These are phyloP conservation scores for Quercus mongolica DNA, from an alignment of 306 rosid species.

Conservation along the genomic window DNA sequence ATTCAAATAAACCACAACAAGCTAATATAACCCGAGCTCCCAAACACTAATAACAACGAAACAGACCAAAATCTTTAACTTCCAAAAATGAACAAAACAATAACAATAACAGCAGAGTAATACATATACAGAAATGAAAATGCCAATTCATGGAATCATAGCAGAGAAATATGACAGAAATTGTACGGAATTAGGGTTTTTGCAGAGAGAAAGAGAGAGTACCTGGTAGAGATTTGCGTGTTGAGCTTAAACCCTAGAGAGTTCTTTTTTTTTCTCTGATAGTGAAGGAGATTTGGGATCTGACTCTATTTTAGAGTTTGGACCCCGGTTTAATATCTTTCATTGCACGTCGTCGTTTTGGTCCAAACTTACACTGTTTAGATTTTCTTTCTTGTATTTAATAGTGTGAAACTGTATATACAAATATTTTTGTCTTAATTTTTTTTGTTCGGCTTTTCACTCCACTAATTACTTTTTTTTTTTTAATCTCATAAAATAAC, in stretches of 20 bases:
- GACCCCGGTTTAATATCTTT: too few species aligned
- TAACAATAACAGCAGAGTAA: not conserved
- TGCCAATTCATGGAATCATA: too few species aligned
- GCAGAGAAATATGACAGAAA: not conserved
- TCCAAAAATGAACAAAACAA: not conserved
- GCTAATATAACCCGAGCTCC: not conserved
- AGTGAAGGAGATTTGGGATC: not conserved
- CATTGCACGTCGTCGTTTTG: too few species aligned
- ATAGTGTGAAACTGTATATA: too few species aligned
- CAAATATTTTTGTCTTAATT: too few species aligned
- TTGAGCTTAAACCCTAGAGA: constrained; percentile 13
- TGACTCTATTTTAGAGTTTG: too few species aligned
- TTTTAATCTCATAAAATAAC: too few species aligned
- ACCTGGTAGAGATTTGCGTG: not conserved
- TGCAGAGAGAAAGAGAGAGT: not conserved
- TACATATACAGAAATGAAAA: not conserved
- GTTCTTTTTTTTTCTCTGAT: not conserved
- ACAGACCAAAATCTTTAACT: not conserved
- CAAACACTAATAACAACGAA: not conserved
- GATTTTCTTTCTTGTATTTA: too few species aligned
- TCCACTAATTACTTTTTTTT: too few species aligned
- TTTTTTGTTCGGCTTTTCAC: too few species aligned
- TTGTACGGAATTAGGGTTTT: not conserved
- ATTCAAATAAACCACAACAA: not conserved
- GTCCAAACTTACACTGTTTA: too few species aligned